Conservation (phyloP, 768 basidiomycete genomes). For the Cubamyces sp. region DNA sequence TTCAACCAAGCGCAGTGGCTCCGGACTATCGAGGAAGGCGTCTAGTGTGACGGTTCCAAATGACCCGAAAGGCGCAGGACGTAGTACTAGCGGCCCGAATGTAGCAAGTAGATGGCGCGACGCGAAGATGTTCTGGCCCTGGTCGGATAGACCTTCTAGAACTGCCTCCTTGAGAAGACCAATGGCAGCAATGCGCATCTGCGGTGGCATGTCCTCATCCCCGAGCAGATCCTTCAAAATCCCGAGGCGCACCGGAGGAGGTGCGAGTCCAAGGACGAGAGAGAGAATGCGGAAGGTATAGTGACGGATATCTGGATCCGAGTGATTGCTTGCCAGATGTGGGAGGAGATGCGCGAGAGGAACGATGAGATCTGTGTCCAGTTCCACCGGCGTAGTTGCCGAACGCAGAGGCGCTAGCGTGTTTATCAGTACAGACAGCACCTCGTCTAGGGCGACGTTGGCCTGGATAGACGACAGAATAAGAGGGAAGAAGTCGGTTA, state of each 20-base stretch:
- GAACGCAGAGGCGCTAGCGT: constrained; percentile 28
- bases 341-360: constrained; percentile 57
- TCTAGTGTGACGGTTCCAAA: constrained; percentile 43
- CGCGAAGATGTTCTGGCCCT: constrained; percentile 49
- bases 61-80: constrained; percentile 56
- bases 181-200: constrained; percentile 71
- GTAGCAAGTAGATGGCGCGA: constrained; percentile 57
- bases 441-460: constrained; percentile 59
- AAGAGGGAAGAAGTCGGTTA: constrained; percentile 27
- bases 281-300: constrained; percentile 64
- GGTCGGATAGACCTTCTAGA: constrained; percentile 47
- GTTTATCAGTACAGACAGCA: constrained; percentile 57
- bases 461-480: constrained; percentile 48
- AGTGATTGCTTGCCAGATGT: constrained; percentile 62
- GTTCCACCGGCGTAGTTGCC: constrained; percentile 20
- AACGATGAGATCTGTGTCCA: constrained; percentile 49
- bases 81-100: constrained; percentile 64
- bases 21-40: constrained; percentile 55
- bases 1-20: constrained; percentile 65
- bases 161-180: constrained; percentile 71
- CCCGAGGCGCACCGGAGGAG: constrained; percentile 53
- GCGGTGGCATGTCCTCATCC: constrained; percentile 55
- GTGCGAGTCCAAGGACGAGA: constrained; percentile 51
- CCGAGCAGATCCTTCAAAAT: constrained; percentile 55
- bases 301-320: constrained; percentile 60